phyloP scores from a whole-genome alignment of 106 monocot genomes.

The Dendrobium catenatum region DNA sequence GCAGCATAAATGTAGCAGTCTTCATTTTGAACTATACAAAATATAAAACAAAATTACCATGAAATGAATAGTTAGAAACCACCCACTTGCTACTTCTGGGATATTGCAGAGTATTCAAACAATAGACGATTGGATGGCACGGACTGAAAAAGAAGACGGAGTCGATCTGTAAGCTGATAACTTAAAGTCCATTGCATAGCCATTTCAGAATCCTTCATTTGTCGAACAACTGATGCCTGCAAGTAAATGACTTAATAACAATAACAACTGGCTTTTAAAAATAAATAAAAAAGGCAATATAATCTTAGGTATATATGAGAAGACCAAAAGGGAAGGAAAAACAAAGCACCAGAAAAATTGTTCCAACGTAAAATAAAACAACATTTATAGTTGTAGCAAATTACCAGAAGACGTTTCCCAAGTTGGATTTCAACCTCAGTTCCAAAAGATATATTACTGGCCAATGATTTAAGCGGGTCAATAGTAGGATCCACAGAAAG shows the following conservation, averaged over 20 bases:
- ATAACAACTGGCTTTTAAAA: background rate
- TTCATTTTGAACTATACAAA: no score
- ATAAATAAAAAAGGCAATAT: background rate
- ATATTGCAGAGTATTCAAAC: conserved; percentile 91
- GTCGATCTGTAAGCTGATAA: conserved; percentile 84
- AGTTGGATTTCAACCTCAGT: conserved; percentile 98
- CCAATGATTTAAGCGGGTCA: conserved; percentile 88
- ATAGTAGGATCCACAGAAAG: conserved; percentile 87
- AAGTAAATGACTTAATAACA: background rate
- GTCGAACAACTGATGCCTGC: conserved; percentile 89
- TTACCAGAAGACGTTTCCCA: conserved; percentile 94
- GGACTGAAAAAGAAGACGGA: conserved; percentile 88
- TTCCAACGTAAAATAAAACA: background rate
- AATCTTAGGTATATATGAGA: background rate
- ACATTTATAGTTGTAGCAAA: background rate
- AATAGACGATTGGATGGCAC: conserved; percentile 86
- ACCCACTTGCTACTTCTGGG: conserved; percentile 43
- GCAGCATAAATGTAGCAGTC: no score
- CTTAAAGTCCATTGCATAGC: conserved; percentile 93
- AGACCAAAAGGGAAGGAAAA: background rate
- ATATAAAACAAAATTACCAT: background rate
- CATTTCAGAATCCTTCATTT: conserved; percentile 99
- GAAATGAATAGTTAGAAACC: background rate
- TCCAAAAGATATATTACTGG: conserved; percentile 93
- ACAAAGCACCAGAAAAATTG: background rate